Conservation (phyloP, 352 stramenopile genomes). For the Globisporangium yorkense region DNA sequence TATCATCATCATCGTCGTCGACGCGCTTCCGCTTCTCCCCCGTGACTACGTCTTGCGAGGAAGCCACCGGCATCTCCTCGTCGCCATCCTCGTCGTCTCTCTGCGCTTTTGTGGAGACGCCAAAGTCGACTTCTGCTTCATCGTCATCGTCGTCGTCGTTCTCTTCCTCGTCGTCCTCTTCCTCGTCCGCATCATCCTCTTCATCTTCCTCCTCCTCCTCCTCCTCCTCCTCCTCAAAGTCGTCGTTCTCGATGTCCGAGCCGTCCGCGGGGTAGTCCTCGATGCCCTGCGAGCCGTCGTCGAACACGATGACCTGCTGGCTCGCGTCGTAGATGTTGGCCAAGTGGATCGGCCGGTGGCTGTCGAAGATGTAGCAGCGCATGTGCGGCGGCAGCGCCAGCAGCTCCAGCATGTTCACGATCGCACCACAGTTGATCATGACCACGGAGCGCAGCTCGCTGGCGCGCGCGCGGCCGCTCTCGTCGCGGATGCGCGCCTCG, state of each 20-base stretch:
- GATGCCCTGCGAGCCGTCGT: conserved; percentile 60
- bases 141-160: conserved; percentile 28
- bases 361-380: conserved; percentile 95
- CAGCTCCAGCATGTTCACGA: conserved; percentile 87
- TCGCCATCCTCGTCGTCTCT: conserved; percentile 11
- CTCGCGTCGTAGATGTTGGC: conserved; percentile 92
- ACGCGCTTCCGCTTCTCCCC: conserved; percentile 28
- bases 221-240: conserved; percentile 59
- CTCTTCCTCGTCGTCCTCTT: conserved; percentile 28
- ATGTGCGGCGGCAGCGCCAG: conserved; percentile 57
- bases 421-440: conserved; percentile 93
- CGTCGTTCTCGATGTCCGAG: conserved; percentile 58
- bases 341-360: conserved; percentile 93
- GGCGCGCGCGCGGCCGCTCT: conserved; percentile 21
- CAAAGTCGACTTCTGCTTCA: conserved; percentile 54
- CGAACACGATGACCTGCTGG: conserved; percentile 79
- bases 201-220: conserved; percentile 53
- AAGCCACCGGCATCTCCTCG: conserved; percentile 13
- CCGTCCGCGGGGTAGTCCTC: conserved; percentile 83
- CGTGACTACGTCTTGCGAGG: conserved; percentile 4
- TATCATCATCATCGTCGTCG: conserved; percentile 25
- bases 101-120: neutral
- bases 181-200: conserved; percentile 51
- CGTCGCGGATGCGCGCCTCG: conserved; percentile 58
- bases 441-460: conserved; percentile 88